Evolutionary conservation across 352 stramenopile genomes (phyloP).

Genomic region (Hyaloperonospora brassicae): DNA sequence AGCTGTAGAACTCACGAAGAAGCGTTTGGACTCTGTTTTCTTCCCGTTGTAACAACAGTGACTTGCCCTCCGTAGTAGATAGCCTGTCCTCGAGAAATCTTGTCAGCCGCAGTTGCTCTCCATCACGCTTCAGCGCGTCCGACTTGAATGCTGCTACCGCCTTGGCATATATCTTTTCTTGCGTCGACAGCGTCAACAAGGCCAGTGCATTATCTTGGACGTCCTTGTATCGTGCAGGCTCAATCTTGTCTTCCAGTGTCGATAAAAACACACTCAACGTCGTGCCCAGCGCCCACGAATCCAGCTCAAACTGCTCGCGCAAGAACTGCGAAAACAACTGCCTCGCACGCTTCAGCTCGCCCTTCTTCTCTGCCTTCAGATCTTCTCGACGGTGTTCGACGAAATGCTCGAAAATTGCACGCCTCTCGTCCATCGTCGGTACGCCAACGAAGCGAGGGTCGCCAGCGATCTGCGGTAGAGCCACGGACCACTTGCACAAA

Average conservation of each 20-base stretch:
- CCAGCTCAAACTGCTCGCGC: constrained; percentile 34
- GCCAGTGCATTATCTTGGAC: constrained; percentile 34
- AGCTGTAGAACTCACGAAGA: constrained; percentile 25
- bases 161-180: constrained; percentile 54
- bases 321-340: constrained; percentile 41
- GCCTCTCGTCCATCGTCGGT: constrained; percentile 70
- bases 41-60: constrained; percentile 12
- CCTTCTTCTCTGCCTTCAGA: constrained; percentile 69
- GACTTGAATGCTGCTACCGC: constrained; percentile 32
- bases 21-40: constrained; percentile 20
- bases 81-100: constrained; percentile 32
- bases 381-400: constrained; percentile 64
- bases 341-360: constrained; percentile 56
- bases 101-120: constrained; percentile 24
- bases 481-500: constrained; percentile 75
- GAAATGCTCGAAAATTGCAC: constrained; percentile 75
- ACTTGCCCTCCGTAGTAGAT: constrained; percentile 7
- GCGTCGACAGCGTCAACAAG: constrained; percentile 31
- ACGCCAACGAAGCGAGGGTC: constrained; percentile 68
- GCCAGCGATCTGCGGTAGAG: constrained; percentile 59
- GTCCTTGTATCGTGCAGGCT: constrained; percentile 25
- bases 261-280: constrained; percentile 48
- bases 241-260: constrained; percentile 35
- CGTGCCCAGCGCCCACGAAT: constrained; percentile 39
- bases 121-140: constrained; percentile 25